Conservation (phyloP, 805 yeast species). For the Saccharomyces jurei region DNA sequence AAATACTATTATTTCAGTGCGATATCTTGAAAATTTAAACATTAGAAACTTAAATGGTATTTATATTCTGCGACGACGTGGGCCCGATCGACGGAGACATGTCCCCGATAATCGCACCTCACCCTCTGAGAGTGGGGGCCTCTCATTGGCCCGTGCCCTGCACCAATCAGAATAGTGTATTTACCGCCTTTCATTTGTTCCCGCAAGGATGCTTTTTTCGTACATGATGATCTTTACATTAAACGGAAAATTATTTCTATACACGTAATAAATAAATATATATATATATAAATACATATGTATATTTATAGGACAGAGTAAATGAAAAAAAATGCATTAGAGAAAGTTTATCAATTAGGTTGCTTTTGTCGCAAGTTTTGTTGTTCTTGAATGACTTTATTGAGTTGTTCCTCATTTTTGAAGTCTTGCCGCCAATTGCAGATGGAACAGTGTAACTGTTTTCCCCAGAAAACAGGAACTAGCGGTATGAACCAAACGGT, state of each 20-base stretch:
- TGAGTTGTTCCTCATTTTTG: constrained; percentile 24
- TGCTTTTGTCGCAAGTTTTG: neutral
- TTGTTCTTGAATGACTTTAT: constrained; percentile 18
- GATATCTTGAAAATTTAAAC: neutral
- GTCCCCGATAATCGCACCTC: neutral
- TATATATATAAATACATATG: neutral
- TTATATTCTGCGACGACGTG: neutral
- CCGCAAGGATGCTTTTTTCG: neutral
- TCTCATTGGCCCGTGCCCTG: neutral
- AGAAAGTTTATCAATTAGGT: neutral
- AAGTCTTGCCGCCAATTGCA: constrained; percentile 43
- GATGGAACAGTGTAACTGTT: constrained; percentile 42
- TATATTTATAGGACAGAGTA: neutral
- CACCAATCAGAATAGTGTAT: neutral
- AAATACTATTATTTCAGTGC: neutral
- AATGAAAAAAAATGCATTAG: neutral
- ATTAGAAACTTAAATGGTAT: neutral
- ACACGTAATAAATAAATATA: too few species aligned
- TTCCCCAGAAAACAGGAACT: constrained; percentile 45
- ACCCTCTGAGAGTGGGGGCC: neutral
- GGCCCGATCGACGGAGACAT: neutral
- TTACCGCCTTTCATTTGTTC: neutral
- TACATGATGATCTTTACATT: neutral
- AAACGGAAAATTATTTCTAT: neutral
- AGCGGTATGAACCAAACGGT: constrained; percentile 48